phyloP scores from a whole-genome alignment of 2,329 filamentous ascomycete genomes.

The Septoria linicola region DNA sequence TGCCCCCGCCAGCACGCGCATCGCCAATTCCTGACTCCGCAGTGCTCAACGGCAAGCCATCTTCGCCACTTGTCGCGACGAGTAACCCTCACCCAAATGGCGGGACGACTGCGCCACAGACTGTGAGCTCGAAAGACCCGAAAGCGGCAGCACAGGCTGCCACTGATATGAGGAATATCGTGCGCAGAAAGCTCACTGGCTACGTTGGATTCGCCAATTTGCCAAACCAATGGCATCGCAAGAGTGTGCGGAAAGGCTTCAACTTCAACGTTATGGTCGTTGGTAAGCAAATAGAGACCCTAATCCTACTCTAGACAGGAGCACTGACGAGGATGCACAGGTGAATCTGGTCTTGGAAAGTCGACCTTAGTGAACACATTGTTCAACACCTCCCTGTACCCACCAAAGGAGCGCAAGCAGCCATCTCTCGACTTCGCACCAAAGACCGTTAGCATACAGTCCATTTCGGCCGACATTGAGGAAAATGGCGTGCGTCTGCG shows the following conservation, averaged over 20 bases:
- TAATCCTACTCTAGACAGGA: constrained; percentile 1
- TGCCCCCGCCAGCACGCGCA: constrained; percentile 47
- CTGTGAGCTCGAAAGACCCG: constrained; percentile 64
- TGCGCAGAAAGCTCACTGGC: constrained; percentile 94
- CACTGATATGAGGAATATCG: constrained; percentile 79
- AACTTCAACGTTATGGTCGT: constrained; percentile 99
- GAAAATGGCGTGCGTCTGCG: constrained; percentile 97
- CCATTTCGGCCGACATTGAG: constrained; percentile 69
- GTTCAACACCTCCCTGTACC: constrained; percentile 99
- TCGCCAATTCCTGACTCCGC: constrained; percentile 46
- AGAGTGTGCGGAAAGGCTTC: constrained; percentile 99
- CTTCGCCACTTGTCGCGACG: constrained; percentile 58
- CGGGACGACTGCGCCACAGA: constrained; percentile 52
- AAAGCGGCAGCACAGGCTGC: constrained; percentile 54
- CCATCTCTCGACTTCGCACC: constrained; percentile 97
- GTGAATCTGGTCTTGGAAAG: constrained; percentile 98
- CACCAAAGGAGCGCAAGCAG: constrained; percentile 96
- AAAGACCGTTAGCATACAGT: constrained; percentile 65
- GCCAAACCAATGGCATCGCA: constrained; percentile 99
- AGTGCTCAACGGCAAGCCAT: constrained; percentile 51
- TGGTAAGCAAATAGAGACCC: constrained; percentile 64
- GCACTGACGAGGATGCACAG: constrained; percentile 49
- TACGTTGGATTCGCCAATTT: constrained; percentile 99
- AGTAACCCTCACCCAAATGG: constrained; percentile 57
- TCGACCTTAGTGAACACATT: constrained; percentile 98